Conservation (phyloP, 116 monocot species). For the Zostera marina region DNA sequence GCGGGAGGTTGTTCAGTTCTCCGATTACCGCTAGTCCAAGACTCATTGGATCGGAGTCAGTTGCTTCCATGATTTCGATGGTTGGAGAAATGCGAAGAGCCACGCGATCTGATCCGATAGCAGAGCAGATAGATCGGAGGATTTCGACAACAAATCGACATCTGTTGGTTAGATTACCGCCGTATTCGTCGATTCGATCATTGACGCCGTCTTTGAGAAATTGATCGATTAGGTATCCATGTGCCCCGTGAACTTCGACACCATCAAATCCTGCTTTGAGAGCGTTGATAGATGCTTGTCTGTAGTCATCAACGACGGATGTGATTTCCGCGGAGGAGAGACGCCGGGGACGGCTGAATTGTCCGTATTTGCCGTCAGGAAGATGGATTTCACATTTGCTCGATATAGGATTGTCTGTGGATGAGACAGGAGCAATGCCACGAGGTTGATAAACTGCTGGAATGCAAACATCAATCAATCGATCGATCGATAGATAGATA, state of each 20-base stretch:
- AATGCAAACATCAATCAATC: no score
- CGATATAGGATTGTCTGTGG: slow-evolving; percentile 15
- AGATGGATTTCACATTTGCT: not conserved
- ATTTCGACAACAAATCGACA: slow-evolving; percentile 37
- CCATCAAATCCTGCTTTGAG: slow-evolving; percentile 52
- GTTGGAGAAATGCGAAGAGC: slow-evolving; percentile 31
- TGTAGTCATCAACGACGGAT: slow-evolving; percentile 26
- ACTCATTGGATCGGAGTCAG: slow-evolving; percentile 22
- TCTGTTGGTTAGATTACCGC: slow-evolving; percentile 34
- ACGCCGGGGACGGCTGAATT: slow-evolving; percentile 17
- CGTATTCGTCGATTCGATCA: slow-evolving; percentile 30
- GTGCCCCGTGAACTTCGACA: slow-evolving; percentile 29
- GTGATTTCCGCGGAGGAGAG: slow-evolving; percentile 25
- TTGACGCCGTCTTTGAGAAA: slow-evolving; percentile 33
- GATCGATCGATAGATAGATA: not conserved
- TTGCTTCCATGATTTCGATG: slow-evolving; percentile 15
- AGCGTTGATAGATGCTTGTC: slow-evolving; percentile 37
- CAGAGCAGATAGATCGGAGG: slow-evolving; percentile 15
- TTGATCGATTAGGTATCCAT: slow-evolving; percentile 30
- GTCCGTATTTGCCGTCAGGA: not conserved
- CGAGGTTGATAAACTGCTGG: slow-evolving; percentile 23
- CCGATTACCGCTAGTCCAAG: slow-evolving; percentile 20
- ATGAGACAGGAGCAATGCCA: slow-evolving; percentile 34
- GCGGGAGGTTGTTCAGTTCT: slow-evolving; percentile 14
- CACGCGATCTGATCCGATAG: slow-evolving; percentile 24